Evolutionary conservation across 805 yeast genomes (phyloP), one percentile per base, ranked within the genome.

Genomic region (Wickerhamiella shivajii): DNA sequence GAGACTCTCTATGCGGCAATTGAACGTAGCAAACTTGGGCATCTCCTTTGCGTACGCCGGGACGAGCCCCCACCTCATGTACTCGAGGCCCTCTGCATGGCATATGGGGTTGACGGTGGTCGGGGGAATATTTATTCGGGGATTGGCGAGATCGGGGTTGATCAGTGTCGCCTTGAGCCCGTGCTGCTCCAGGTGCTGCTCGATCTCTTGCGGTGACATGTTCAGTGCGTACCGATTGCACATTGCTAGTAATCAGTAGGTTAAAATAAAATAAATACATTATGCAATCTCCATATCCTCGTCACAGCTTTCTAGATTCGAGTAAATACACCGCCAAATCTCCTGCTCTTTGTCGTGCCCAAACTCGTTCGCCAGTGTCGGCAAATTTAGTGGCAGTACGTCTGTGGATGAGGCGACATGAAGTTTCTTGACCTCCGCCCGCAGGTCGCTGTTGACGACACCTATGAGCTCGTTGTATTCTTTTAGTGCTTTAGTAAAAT

Each of bases 341-440:
- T 80, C 97, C 56, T 87, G 97, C 52, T 87, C 98, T 54, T 74
- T 84, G 26, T 97, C 98, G 60, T 87, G 90, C 33, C 93, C 77
- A 60, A 87, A 87, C 97, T 31, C 34, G 23, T 79, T 69, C 22
- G 83, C 80, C 56, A 76, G 75, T 42, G 74, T 74, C 33, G 74
- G 77, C 16, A 78, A 68, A 26, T 66, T 63, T 3, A 77, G 65
- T 1, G 93, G 90, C 18, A 78, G 58, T 24, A 78, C 66, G 31
- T 64, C 66, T 13, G 62, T 60, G 36, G 63, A 61, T 32, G 60
- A 56, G 19, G 53, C 53, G 6, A 43, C 44, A 52, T 78, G 84
- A 53, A 77, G 59, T 10, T 66, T 46, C 47, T 70, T 69, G 27
- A 79, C 70, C 45, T 79, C 93, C 30, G 66, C 63, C n/a, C 84